Conservation (phyloP, 257 asterid genomes). For the Solanum arcanum region DNA sequence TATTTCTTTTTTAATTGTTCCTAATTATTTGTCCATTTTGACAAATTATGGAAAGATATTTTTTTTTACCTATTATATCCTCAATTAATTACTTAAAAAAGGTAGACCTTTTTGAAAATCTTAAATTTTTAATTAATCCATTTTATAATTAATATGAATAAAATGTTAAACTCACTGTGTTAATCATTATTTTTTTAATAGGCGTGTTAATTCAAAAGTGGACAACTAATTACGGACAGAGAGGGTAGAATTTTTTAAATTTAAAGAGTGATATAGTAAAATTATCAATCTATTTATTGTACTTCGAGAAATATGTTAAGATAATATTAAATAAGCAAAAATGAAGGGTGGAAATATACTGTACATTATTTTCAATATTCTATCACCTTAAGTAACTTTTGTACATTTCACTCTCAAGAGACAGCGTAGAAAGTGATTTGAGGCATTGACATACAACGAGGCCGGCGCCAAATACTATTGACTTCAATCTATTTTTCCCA, state of each 20-base stretch:
- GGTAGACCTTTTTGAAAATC: too few species aligned
- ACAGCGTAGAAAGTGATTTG: background rate
- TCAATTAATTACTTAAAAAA: too few species aligned
- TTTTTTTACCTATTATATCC: too few species aligned
- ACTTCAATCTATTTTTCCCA: constrained; percentile 24
- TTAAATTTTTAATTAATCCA: too few species aligned
- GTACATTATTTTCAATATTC: background rate
- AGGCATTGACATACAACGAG: constrained; percentile 10
- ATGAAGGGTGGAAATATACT: background rate
- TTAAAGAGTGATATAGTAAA: background rate
- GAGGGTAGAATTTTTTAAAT: background rate
- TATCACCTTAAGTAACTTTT: background rate
- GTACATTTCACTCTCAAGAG: background rate
- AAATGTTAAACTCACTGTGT: too few species aligned
- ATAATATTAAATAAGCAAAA: background rate
- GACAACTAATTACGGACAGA: too few species aligned
- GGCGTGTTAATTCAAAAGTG: too few species aligned
- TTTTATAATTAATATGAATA: too few species aligned
- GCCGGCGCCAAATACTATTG: constrained; percentile 82
- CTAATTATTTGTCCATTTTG: too few species aligned
- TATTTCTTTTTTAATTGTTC: too few species aligned
- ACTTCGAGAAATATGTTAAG: background rate
- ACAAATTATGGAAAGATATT: too few species aligned
- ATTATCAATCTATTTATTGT: background rate
- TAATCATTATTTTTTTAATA: too few species aligned